phyloP scores from a whole-genome alignment of 2,329 filamentous ascomycete genomes.

The Pochonia chlamydosporia region DNA sequence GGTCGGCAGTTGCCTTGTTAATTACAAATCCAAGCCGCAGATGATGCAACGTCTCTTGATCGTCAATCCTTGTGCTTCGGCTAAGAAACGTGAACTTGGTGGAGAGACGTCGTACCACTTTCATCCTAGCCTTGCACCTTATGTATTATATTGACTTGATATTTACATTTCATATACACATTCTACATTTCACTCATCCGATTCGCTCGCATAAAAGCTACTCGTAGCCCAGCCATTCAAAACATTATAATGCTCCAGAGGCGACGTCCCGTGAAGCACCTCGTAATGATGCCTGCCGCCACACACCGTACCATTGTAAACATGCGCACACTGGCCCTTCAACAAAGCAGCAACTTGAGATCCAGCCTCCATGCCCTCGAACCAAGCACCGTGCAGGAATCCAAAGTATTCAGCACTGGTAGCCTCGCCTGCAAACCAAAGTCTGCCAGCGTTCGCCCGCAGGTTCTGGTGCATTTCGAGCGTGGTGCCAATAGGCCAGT shows the following conservation, averaged over 20 bases:
- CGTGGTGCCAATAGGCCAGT: slow-evolving; percentile 60
- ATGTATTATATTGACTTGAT: no score
- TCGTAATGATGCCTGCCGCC: slow-evolving; percentile 16
- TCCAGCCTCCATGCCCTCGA: slow-evolving; percentile 47
- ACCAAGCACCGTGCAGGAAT: slow-evolving; percentile 58
- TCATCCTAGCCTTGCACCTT: no score
- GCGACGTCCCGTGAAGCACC: slow-evolving; percentile 25
- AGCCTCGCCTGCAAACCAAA: slow-evolving; percentile 63
- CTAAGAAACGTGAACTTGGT: no score
- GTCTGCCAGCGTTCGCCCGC: slow-evolving; percentile 53
- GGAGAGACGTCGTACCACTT: no score
- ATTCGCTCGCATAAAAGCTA: slow-evolving; percentile 19
- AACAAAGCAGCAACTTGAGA: slow-evolving; percentile 31
- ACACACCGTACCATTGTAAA: slow-evolving; percentile 10
- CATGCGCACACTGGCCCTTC: slow-evolving; percentile 11
- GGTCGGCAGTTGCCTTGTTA: no score
- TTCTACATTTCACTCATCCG: no score
- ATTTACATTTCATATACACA: no score
- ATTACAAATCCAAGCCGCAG: no score
- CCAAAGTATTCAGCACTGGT: slow-evolving; percentile 59
- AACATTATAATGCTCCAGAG: slow-evolving; percentile 23
- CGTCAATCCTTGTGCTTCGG: no score
- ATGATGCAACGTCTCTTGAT: no score
- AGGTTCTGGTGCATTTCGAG: slow-evolving; percentile 63
- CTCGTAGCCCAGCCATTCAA: slow-evolving; percentile 31